These are phyloP conservation scores for Pleurotus salmoneostramineus DNA, from an alignment of 768 basidiomycete genomes.

Conservation along the genomic window DNA sequence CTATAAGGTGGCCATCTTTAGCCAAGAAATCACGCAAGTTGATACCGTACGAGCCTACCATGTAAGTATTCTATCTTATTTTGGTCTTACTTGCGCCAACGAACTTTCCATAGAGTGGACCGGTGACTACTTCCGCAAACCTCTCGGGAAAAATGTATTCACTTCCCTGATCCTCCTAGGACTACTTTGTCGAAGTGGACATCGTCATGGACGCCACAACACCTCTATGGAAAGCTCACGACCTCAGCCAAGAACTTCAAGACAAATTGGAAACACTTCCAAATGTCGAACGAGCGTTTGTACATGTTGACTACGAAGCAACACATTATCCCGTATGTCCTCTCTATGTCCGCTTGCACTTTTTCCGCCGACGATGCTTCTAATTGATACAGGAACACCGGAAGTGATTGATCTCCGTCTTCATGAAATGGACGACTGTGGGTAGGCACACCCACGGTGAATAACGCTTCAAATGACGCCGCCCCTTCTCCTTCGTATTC, in stretches of 20 bases:
- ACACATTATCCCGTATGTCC: slow-evolving; percentile 57
- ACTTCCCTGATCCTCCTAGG: slow-evolving; percentile 31
- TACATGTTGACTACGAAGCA: slow-evolving; percentile 93
- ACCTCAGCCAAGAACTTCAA: slow-evolving; percentile 78
- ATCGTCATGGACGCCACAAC: slow-evolving; percentile 89
- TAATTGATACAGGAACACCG: slow-evolving; percentile 41
- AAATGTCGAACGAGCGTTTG: slow-evolving; percentile 89
- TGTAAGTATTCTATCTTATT: slow-evolving; percentile 35
- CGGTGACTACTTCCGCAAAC: slow-evolving; percentile 37
- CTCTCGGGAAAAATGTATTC: too few relatives aligned
- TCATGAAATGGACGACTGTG: neutral
- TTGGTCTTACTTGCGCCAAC: slow-evolving; percentile 5
- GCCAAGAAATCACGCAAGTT: slow-evolving; percentile 77
- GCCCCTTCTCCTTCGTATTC: neutral
- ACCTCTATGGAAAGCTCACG: slow-evolving; percentile 86
- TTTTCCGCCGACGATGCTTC: neutral
- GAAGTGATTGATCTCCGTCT: slow-evolving; percentile 20
- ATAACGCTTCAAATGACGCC: too few relatives aligned
- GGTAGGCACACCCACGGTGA: too few relatives aligned
- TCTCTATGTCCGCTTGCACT: neutral
- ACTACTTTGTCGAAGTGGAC: slow-evolving; percentile 94
- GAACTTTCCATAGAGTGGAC: slow-evolving; percentile 53
- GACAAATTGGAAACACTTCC: slow-evolving; percentile 88
- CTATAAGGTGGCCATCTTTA: slow-evolving; percentile 92
- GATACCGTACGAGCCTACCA: slow-evolving; percentile 95